Evolutionary conservation across 495 filamentous ascomycete species (phyloP), one percentile per base, ranked within the genome.

Genomic region (Aspergillus sclerotioniger): DNA sequence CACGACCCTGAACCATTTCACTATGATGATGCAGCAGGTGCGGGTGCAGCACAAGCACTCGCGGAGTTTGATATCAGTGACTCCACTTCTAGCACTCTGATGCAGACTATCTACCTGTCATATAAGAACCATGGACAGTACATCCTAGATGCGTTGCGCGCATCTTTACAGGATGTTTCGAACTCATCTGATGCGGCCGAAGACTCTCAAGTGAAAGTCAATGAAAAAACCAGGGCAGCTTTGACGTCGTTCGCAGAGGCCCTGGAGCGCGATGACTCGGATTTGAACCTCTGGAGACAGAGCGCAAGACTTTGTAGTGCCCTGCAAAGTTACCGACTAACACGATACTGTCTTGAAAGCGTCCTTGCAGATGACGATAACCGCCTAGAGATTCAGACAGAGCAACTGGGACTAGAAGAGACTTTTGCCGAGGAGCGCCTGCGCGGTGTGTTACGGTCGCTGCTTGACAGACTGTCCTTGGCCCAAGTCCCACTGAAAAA

Each of bases 51-150:
- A n/a, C 69, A 74, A 17, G 60, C 70, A 8, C 69, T 78, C 21
- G 70, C 65, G 15, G 73, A 75, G 29, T 76, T 67, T 28, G 75
- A 74, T 52, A 68, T 73, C 50, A 77, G 71, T 52, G 90, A 94
- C 53, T 87, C 80, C 5, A 84, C 85, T 0, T 89, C 87, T 28
- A 95, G 86, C 69, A 89, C 87, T 37, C 74, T 98, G 5, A 89
- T 91, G 0, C 91, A 97, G 61, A 90, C 94, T 8, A 81, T 96
- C 17, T 96, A 95, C 62, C 81, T 99, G 7, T 86, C 93, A 4
- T 91, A 91, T 77, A 99, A 99, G 66, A 98, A 97, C 68, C 85
- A 92, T 72, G 95, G 91, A 51, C 87, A 96, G 65, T 98, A 92
- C 67, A 71, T 87, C 20, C 77, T 98, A 25, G 94, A 98, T 62